Base-by-base conservation (phyloP, 1,139 yeast species). In the Candida sp. region DNA sequence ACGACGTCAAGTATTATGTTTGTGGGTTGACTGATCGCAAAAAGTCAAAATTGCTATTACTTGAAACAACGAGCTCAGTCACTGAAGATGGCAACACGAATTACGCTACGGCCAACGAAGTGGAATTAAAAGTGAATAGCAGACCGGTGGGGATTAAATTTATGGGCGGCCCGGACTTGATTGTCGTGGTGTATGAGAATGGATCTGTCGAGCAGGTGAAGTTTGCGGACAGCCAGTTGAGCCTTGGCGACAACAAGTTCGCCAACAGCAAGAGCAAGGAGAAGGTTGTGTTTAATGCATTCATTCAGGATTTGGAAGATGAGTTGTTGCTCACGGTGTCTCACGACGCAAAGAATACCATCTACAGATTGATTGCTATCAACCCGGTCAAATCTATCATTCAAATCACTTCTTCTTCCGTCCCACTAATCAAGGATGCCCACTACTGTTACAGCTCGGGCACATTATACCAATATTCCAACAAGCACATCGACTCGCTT, bases 21-120 rank as follows among this genome's bases (percentile, higher is more conserved):
- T 71, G 76, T 25, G 83, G 84, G 9, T 58, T 77, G 32, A 74
- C 80, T 7, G 86, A 82, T 52, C 73, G 85, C 54, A 75, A 70
- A 51, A 76, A 67, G 51, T 63, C 73, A 48, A 75, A 69, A 56
- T 61, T 83, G 44, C 69, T 75, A 59, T 63, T 80, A 44, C 67
- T 78, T 42, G 66, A 63, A 69, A 66, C 50, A 28, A 46, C 23
- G n/a, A 68, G 66, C 46, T 58, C 58, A 12, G 50, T 54, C 3
- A 49, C 49, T 32, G 59, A 54, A 31, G 48, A 44, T 33, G 58
- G 51, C 27, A 52, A 49, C 11, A 34, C 41, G 22, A 47, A 46
- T 11, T 47, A 49, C 12, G 30, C 43, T 8, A 51, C 58, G 1
- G 43, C 34, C 31, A 49, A 53, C 45, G 49, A 53, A 40, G 44